A percentile compares a stretch with the other conserved stretches of the same genome.
These are phyloP conservation scores for Trametes cinnabarina DNA, from an alignment of 768 basidiomycete species.

Conservation along the genomic window DNA sequence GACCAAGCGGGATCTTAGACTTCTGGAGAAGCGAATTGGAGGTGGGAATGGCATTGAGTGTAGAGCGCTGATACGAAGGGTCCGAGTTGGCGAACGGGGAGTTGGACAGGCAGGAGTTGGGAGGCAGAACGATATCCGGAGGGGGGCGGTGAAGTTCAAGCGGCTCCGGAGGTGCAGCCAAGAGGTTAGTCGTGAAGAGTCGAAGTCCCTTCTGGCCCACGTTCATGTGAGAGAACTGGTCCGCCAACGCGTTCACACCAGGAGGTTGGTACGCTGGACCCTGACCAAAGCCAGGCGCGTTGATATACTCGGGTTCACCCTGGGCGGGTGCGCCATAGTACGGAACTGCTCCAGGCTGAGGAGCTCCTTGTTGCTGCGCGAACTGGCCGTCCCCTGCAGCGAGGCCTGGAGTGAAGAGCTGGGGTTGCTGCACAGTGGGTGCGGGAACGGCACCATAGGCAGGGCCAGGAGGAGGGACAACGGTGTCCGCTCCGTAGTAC, in stretches of 20 bases:
- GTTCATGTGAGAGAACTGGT: conserved; percentile 90
- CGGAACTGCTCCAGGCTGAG: conserved; percentile 42
- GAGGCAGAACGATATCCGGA: conserved; percentile 87
- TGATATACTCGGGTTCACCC: conserved; percentile 44
- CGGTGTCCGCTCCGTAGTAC: conserved; percentile 61
- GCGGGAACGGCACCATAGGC: conserved; percentile 40
- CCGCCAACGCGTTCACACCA: conserved; percentile 60
- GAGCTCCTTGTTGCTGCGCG: conserved; percentile 51
- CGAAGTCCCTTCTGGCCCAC: conserved; percentile 77
- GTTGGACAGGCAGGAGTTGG: conserved; percentile 76
- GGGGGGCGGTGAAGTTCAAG: conserved; percentile 76
- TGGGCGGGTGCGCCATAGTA: conserved; percentile 43
- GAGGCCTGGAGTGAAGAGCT: conserved; percentile 86
- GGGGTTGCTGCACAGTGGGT: conserved; percentile 43
- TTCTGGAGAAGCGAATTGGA: conserved; percentile 85
- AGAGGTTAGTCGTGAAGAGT: conserved; percentile 85
- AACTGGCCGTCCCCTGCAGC: conserved; percentile 69
- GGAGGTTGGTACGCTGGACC: conserved; percentile 40
- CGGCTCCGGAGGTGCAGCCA: conserved; percentile 91
- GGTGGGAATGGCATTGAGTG: conserved; percentile 90
- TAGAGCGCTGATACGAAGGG: conserved; percentile 87
- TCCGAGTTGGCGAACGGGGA: conserved; percentile 82
- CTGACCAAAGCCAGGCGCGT: conserved; percentile 44
- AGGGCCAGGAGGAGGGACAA: conserved; percentile 43
- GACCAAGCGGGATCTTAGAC: conserved; percentile 84